Percentiles rank a stretch among this genome's conserved stretches.
Evolutionary conservation across 306 rosid species (phyloP).

Genomic region (Quillaja saponaria): DNA sequence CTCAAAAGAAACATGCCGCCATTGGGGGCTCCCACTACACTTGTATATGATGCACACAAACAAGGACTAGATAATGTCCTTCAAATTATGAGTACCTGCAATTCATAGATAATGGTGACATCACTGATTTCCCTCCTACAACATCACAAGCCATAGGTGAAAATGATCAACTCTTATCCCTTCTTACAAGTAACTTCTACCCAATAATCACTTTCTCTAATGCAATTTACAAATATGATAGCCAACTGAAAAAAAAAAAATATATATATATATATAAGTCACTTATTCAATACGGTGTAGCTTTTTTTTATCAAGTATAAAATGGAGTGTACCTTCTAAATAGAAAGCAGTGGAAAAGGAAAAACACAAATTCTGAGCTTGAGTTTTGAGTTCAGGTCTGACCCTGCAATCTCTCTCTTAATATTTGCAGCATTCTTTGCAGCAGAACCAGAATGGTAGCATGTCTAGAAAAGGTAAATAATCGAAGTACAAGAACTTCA

Average conservation of each 20-base stretch:
- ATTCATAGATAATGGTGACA: slow-evolving; percentile 70
- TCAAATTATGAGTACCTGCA: slow-evolving; percentile 68
- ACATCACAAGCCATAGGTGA: slow-evolving; percentile 77
- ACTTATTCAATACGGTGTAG: background rate
- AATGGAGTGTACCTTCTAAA: too few species aligned
- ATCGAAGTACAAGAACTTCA: slow-evolving; percentile 1
- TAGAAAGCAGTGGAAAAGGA: background rate
- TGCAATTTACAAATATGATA: background rate
- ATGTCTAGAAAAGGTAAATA: slow-evolving; percentile 51
- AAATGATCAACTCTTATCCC: slow-evolving; percentile 33
- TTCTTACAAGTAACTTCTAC: background rate
- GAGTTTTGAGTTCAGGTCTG: slow-evolving; percentile 10
- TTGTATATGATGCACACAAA: slow-evolving; percentile 79
- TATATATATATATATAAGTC: background rate
- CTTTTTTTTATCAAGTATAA: too few species aligned
- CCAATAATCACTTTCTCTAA: background rate
- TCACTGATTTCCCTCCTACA: slow-evolving; percentile 74
- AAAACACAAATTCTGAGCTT: background rate
- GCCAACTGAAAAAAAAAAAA: background rate
- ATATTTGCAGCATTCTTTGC: slow-evolving; percentile 70
- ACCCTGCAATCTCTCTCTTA: slow-evolving; percentile 26
- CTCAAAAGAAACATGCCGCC: slow-evolving; percentile 79
- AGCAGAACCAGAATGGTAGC: slow-evolving; percentile 33
- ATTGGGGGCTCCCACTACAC: slow-evolving; percentile 53
- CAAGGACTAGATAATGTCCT: slow-evolving; percentile 82